Evolutionary conservation across 2,329 filamentous ascomycete genomes (phyloP), one percentile per base, ranked within the genome.

Genomic region (Neonectria hederae): DNA sequence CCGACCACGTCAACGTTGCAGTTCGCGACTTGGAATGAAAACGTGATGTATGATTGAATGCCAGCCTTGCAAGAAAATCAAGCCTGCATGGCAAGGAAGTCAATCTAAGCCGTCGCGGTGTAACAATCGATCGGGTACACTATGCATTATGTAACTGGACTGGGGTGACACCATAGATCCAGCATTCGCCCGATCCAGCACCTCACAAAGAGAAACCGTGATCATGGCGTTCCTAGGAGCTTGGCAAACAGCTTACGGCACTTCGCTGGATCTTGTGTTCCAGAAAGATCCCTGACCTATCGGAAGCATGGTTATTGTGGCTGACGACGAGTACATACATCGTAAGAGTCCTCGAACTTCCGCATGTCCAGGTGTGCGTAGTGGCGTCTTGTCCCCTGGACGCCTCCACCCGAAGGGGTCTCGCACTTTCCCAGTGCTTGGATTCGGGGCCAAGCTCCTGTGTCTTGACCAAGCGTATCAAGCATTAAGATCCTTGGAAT

Each of bases 151-250:
- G 53, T 21, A 38, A 52, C 43, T 35, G 26, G 38, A 35, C 22
- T 62, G 48, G 52, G 59, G 69, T 72, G 62, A n/a, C 54, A 74
- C 70, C 42, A 57, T 63, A 71, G 69, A 74, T 73, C 64, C 63
- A 53, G 65, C 59, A 65, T 66, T 57, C 52, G 57, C 49, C 61
- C 65, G 71, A 73, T 73, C 67, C 70, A 71, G 71, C 69, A 70
- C 59, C 24, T 65, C 53, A 55, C 60, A 54, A 43, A 59, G 53
- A 65, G 59, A 45, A 57, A 60, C 62, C 42, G 55, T 53, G 21
- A 65, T 69, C 55, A 63, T 65, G 59, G 45, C 61, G 52, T 64
- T 67, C 43, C 62, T 64, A 53, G 52, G 22, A 21, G 26, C 30
- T 40, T 66, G 62, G 56, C 51, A 58, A 58, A 40, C 1, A 19